Percentiles rank a stretch among this genome's conserved stretches.
phyloP scores from a whole-genome alignment of 192 early-diverging fungal species.

The Phlyctochytrium arcticum region DNA sequence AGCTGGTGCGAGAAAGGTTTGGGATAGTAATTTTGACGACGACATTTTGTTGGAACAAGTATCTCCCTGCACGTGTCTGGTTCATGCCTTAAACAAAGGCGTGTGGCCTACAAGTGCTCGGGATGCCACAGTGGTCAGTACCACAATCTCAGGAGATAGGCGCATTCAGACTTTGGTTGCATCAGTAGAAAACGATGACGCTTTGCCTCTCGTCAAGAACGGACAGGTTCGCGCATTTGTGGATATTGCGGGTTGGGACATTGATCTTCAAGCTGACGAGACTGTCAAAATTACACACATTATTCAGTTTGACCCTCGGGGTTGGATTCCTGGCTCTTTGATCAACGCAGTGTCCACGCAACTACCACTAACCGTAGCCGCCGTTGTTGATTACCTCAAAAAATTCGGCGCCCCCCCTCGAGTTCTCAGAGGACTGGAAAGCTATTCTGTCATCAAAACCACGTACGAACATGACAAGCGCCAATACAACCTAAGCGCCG shows the following conservation, averaged over 20 bases:
- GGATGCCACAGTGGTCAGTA: slow-evolving; percentile 16
- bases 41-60: slow-evolving; percentile 18
- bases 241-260: slow-evolving; percentile 22
- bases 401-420: slow-evolving; percentile 10
- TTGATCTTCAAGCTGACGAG: background rate
- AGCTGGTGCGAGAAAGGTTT: slow-evolving; percentile 15
- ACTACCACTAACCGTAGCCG: slow-evolving; percentile 14
- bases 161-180: slow-evolving; percentile 1
- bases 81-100: slow-evolving; percentile 18
- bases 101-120: slow-evolving; percentile 26
- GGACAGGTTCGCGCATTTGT: slow-evolving; percentile 20
- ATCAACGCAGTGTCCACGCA: slow-evolving; percentile 23
- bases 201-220: slow-evolving; percentile 5
- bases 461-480: background rate
- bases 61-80: background rate
- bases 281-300: slow-evolving; percentile 16
- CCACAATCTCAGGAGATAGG: background rate
- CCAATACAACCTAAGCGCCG: background rate
- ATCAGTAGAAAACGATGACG: slow-evolving; percentile 10
- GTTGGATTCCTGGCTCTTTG: slow-evolving; percentile 17
- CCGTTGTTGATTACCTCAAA: slow-evolving; percentile 13
- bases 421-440: background rate
- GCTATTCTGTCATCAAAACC: background rate
- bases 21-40: slow-evolving; percentile 20
- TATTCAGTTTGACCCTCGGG: slow-evolving; percentile 15